Base-by-base conservation (phyloP, 345 rosid genomes). In the Geranium rotundifolium region DNA sequence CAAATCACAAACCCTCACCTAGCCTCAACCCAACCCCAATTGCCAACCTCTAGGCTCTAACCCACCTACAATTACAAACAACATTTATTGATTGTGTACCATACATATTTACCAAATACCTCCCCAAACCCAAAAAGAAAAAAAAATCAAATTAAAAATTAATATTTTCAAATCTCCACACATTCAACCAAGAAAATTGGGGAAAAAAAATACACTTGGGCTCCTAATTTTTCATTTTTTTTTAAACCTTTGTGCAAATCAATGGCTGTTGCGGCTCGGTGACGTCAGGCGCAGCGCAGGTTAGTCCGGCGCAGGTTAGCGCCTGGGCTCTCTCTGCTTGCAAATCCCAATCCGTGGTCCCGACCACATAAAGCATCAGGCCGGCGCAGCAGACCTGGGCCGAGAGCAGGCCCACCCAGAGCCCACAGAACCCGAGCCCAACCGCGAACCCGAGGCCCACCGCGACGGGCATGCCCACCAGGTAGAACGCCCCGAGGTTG, bases 381-480 rank as follows among this genome's bases (percentile, higher is more conserved):
- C 84, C 89, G 0, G 98, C 95, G 23, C 96, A 91, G 65, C 87
- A 79, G 17, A 91, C 71, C 66, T 92, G 98, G 82, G 98, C 98
- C 17, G 87, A 72, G 4, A 92, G 63, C 0, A 92, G 75, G 57
- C 98, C 98, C 18, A 84, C 17, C 98, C 95, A 89, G 1, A 89
- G 90, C 72, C 98, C 98, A 27, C 75, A 64, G 73, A 92, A 92
- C 66, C 95, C 98, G 30, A 87, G 54, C 0, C 82, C 82, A 0
- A 77, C 60, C 77, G 81, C 71, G 67, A 91, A 87, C 62, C 91
- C 95, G 54, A 91, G 85, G 61, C 88, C 89, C 29, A 87, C 37
- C 0, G 96, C 96, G 55, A 89, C 95, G 1, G 98, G 98, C 96
- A 87, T 87, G 58, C 98, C 98, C 15, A 89, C 93, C 41, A 85